Evolutionary conservation across 352 stramenopile genomes (phyloP), one percentile per base, ranked within the genome.

Genomic region (Phytophthora niederhauseri): DNA sequence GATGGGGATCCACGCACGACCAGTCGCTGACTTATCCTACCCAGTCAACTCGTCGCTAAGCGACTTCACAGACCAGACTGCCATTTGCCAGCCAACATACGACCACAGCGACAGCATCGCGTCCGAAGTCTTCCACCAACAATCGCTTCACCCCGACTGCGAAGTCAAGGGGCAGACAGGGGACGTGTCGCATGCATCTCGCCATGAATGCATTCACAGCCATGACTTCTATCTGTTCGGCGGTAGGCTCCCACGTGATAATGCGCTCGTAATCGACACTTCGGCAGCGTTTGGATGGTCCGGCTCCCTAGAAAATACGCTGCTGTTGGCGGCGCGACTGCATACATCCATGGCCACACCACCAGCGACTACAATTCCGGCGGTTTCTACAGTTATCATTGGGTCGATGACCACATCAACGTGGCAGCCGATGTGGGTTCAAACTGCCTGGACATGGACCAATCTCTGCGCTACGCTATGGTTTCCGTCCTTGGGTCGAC

Each of bases 321-420:
- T 6, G 22, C 69, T 0, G 64, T 62, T 9, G 70, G 60, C 14
- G 24, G 45, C 20, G 64, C 70, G 1, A 66, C 72, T 14, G 34
- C 64, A 6, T 20, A 43, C 17, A 51, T 73, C 24, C 70, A 74
- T 28, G 22, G 24, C 0, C 43, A 19, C 0, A 54, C 61, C 2
- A 36, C 17, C 1, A 31, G 38, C 19, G 9, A 8, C 4, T 20
- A 19, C 1, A 22, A 24, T n/a, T 0, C 15, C 6, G 17, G 3
- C 6, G 17, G 15, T 14, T 64, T 53, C 11, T 77, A 68, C 34
- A 43, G 3, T 2, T 77, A 70, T 24, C 57, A 69, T 41, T 73
- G 65, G 60, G 60, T 77, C 0, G 65, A 74, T 19, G 70, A 68
- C 43, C 61, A 73, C 41, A 49, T 71, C 11, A 62, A 53, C 15